A percentile compares a stretch with the other conserved stretches of the same genome.
These are phyloP conservation scores for Aureobasidium sp. DNA, from an alignment of 2,329 filamentous ascomycete species.

Conservation along the genomic window DNA sequence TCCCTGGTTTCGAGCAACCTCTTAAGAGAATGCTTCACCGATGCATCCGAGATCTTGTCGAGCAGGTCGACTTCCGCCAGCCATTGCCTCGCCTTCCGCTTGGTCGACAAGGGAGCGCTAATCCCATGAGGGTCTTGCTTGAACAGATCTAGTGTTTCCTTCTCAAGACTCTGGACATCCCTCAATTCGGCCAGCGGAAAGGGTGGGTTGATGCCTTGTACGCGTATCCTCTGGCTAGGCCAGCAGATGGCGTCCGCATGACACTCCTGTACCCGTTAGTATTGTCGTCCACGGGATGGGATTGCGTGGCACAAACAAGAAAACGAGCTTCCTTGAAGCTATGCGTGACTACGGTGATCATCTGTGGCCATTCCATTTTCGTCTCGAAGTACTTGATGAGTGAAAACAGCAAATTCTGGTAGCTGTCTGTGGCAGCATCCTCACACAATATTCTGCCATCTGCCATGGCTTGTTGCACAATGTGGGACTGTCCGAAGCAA, in stretches of 20 bases:
- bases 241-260: slow-evolving; percentile 38
- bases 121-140: slow-evolving; percentile 5
- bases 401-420: slow-evolving; percentile 75
- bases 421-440: slow-evolving; percentile 71
- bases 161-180: slow-evolving; percentile 6
- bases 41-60: neutral
- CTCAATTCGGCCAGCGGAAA: slow-evolving; percentile 23
- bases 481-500: slow-evolving; percentile 7
- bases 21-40: neutral
- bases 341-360: slow-evolving; percentile 40
- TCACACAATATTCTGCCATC: slow-evolving; percentile 49
- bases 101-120: neutral
- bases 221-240: slow-evolving; percentile 34
- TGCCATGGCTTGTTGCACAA: slow-evolving; percentile 20
- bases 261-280: slow-evolving; percentile 20
- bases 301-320: slow-evolving; percentile 20
- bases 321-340: slow-evolving; percentile 42
- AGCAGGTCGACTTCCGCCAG: neutral
- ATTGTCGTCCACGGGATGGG: neutral
- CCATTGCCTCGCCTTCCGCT: slow-evolving; percentile 1
- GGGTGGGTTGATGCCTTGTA: slow-evolving; percentile 41
- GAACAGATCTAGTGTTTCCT: neutral
- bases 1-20: neutral
- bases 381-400: slow-evolving; percentile 49
- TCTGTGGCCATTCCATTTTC: slow-evolving; percentile 35